phyloP scores from a whole-genome alignment of 192 early-diverging fungal species.

The Endogone sp. region DNA sequence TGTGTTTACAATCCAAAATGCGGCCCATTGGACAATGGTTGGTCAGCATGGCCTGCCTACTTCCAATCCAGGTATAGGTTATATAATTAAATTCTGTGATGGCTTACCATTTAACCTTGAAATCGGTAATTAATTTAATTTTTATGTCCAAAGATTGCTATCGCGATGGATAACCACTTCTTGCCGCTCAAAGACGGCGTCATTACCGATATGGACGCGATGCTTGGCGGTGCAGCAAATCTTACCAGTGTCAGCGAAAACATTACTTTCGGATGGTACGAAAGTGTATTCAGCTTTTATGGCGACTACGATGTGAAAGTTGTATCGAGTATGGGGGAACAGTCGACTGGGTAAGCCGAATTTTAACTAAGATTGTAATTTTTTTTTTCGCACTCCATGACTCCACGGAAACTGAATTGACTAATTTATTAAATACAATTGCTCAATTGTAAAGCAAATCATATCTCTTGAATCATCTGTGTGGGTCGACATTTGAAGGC shows the following conservation, averaged over 20 bases:
- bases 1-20: neutral
- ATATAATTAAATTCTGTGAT: neutral
- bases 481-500: constrained; percentile 10
- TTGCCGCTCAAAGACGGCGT: constrained; percentile 10
- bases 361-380: neutral
- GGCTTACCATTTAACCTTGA: neutral
- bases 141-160: constrained; percentile 8
- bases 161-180: constrained; percentile 17
- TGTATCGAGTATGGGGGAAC: constrained; percentile 20
- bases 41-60: neutral
- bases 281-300: constrained; percentile 9
- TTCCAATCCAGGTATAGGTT: neutral
- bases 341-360: constrained; percentile 16
- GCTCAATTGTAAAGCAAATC: constrained; percentile 3
- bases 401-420: neutral
- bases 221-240: neutral
- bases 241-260: neutral
- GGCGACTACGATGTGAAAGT: constrained; percentile 13
- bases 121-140: too few relatives aligned
- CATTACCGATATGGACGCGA: neutral
- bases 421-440: neutral
- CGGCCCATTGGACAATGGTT: neutral
- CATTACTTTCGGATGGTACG: neutral
- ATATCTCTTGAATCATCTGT: constrained; percentile 16
- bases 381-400: neutral